Evolutionary conservation across 805 yeast genomes (phyloP), one percentile per base, ranked within the genome.

Genomic region (Saturnispora serradocipensis): DNA sequence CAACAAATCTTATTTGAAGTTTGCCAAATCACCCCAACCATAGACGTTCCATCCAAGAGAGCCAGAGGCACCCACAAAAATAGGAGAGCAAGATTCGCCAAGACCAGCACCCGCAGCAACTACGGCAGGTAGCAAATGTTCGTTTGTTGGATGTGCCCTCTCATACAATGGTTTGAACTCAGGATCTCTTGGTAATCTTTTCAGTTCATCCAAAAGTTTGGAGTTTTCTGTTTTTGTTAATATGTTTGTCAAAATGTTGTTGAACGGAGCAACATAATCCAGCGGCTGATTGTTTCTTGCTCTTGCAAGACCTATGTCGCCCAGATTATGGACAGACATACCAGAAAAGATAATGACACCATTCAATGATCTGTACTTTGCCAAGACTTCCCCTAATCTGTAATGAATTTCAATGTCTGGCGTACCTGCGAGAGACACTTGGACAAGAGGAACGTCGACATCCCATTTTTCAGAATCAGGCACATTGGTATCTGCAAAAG

Each of bases 311-410:
- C 78, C 70, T 22, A 79, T 46, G 52, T 84, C 89, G 36, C 79
- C 56, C 43, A 86, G 70, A 60, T 86, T 87, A 65, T 86, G 95
- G 22, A 85, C 93, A 5, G 88, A 73, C 86, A 84, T 83, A 4
- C 95, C 95, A 0, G 90, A 83, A 50, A 80, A 75, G 4, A 86
- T 63, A 2, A 86, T 68, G 51, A 79, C 53, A 22, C 78, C 80
- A 48, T 76, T 78, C 48, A 76, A 65, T 2, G 72, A 69, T 54
- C 89, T 72, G 56, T 80, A 76, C 35, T 71, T 67, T 15, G 74
- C 61, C 48, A 86, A 66, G 0, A 71, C 73, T 54, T 75, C 64
- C 3, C 95, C 95, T 45, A 86, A 65, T 55, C 75, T 71, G 60
- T 68, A 73, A 55, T 74, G 77, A 3, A 69, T 58, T 18, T 67